Evolutionary conservation across 2,329 filamentous ascomycete genomes (phyloP), one percentile per base, ranked within the genome.

Genomic region (Alternaria burnsii): DNA sequence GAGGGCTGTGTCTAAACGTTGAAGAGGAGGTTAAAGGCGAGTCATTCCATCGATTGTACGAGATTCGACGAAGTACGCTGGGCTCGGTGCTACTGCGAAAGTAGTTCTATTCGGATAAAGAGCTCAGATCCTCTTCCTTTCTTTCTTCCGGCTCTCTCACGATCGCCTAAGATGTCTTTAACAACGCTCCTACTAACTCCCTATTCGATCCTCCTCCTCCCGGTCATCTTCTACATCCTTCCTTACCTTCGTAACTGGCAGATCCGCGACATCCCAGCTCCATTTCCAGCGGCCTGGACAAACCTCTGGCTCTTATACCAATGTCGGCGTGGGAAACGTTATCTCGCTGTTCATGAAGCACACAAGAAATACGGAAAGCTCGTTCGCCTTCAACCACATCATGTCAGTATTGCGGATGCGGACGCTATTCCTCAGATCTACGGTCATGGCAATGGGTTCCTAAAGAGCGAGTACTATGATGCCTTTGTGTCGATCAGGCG

Each of bases 401-500:
- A 97, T 71, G 85, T 97, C 69, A 93, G 90, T 58, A 83, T 97
- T 56, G 91, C 90, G 55, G 92, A 96, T 72, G 89, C 91, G 28
- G 85, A 85, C n/a, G 92, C 91, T 1, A 94, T 97, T 55, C 84
- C 85, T 14, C 79, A 84, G 46, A 87, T 97, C 55, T 97, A 97
- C 69, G 93, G 93, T 16, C 82, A 84, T 63, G 82, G 82, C 10
- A 85, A 82, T 58, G 82, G 82, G 2, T 83, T 83, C 62, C 65
- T 84, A 58, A 84, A 84, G 73, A 80, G 90, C 42, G 89, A 94
- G 3, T 97, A 94, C 80, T 97, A 97, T 71, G 92, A 97, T 72
- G 91, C 92, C 51, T 97, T 97, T 71, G 93, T 97, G 55, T 94
- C 91, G 12, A 96, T 97, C 72, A 87, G 86, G 52, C 87, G 92